Base-by-base conservation (phyloP, 1,139 yeast species). In the Yamadazyma blattariae region DNA sequence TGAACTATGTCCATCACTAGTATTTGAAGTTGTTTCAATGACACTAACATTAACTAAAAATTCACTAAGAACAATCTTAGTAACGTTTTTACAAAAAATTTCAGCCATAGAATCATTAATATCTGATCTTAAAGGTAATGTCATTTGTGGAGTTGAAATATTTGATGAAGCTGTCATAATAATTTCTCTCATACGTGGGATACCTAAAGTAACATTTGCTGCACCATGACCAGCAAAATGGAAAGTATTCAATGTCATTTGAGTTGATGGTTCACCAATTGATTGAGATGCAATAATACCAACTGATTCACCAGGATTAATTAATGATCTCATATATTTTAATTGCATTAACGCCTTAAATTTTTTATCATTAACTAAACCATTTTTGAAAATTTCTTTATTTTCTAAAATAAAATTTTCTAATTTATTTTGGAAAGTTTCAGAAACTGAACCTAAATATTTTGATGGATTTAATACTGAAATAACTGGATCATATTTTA, bases 141-240 rank as follows among this genome's bases (percentile, higher is more conserved):
- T 82, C 98, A 94, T 94, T 66, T 92, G 97, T 35, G 99, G 99
- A 10, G 99, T 94, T 68, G 89, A 88, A 55, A 94, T 94, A 37
- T 86, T 70, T 15, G 96, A 80, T 40, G 96, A 87, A 9, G 98
- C 99, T 13, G 98, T 94, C 98, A 94, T 94, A 58, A 94, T 90
- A 58, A 94, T 94, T 77, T 94, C 99, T 78, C 99, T 84, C 90
- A 94, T 83, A 79, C 99, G 96, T 33, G 99, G 99, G 58, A 94
- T 94, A 84, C 99, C 99, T 56, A 94, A 76, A 1, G 99, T 94
- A 48, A 94, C 99, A 64, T 94, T 94, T 33, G 98, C 98, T 40
- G 98, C 99, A 79, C 99, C 99, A 69, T 94, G 98, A 61, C 99
- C 99, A 51, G 99, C 99, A 57, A 94, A 94, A 71, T 94, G 99